Base-by-base conservation (phyloP, 345 rosid species). In the Viola odorata region DNA sequence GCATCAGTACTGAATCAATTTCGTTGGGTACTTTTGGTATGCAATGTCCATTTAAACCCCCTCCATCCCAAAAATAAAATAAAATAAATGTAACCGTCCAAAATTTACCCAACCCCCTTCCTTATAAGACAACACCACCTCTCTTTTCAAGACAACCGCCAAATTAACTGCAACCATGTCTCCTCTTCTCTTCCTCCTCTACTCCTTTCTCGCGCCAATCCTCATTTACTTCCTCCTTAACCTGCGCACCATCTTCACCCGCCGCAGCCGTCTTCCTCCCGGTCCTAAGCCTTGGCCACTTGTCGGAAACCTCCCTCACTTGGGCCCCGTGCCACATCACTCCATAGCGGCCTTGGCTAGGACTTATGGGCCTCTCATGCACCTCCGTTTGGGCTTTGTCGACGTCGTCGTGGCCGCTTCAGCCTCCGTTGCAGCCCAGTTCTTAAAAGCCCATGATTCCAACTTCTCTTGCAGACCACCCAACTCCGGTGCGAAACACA, bases 381-480 rank as follows among this genome's bases (percentile, higher is more conserved):
- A 83, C 79, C 91, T 92, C 32, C 82, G 81, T 5, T 50, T 92
- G 48, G 98, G 98, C 13, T 75, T 80, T 45, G 91, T 86, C 0
- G 76, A 92, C 61, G 89, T 87, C 4, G 81, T 89, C 12, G 96
- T 92, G 60, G 98, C 85, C 0, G 85, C 96, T 1, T 92, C 98
- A 1, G 88, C 96, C 1, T 79, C 96, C 7, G 87, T 85, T 37
- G 98, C 98, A 2, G 71, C 87, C 4, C 95, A 89, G 75, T 87
- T 87, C 72, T 65, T 92, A 68, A 89, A 87, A 65, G 41, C 59
- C 41, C 91, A 92, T 16, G 98, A 92, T 36, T 72, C 87, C 11
- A 92, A 89, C 62, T 92, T 92, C 81, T 81, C 88, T 5, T 87
- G 89, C 83, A 78, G 98, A 15, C 97, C 98, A 12, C 95, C 97